Evolutionary conservation across 2,329 filamentous ascomycete species (phyloP).

Genomic region (Penicillium sp.): DNA sequence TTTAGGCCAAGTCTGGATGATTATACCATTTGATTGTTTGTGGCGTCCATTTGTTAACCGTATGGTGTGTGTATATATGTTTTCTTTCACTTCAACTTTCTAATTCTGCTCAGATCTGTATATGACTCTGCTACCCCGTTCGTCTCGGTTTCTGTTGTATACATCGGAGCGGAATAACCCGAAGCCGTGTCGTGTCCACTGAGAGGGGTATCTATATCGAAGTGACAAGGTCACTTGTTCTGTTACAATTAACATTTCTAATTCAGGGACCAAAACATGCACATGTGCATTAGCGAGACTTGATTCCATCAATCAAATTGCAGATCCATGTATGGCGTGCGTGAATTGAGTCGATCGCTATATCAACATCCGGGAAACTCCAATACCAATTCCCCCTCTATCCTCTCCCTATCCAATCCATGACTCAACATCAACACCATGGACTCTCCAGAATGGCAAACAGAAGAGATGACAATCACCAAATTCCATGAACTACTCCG

Average conservation of each 20-base stretch:
- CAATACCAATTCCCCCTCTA: not conserved
- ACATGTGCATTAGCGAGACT: not conserved
- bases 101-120: not conserved
- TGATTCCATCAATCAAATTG: not conserved
- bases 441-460: slow-evolving; percentile 47
- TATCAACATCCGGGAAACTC: not conserved
- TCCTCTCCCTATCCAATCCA: not conserved
- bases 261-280: not conserved
- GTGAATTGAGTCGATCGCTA: not conserved
- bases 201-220: not conserved
- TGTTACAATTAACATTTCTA: not conserved
- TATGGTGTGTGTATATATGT: slow-evolving; percentile 9
- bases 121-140: not conserved
- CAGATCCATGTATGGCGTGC: not conserved
- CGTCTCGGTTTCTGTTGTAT: not conserved
- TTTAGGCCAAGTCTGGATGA: slow-evolving; percentile 10
- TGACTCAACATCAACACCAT: not conserved
- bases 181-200: not conserved
- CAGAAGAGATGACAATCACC: slow-evolving; percentile 58
- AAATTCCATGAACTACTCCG: slow-evolving; percentile 58
- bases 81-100: not conserved
- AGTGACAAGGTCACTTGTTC: not conserved
- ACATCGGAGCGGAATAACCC: slow-evolving; percentile 2
- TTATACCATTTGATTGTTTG: slow-evolving; percentile 15
- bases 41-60: slow-evolving; percentile 9